Percentiles rank a stretch among this genome's conserved stretches.
These are phyloP conservation scores for Loxodes magnus DNA, from an alignment of 73 alveolate species.

Conservation along the genomic window DNA sequence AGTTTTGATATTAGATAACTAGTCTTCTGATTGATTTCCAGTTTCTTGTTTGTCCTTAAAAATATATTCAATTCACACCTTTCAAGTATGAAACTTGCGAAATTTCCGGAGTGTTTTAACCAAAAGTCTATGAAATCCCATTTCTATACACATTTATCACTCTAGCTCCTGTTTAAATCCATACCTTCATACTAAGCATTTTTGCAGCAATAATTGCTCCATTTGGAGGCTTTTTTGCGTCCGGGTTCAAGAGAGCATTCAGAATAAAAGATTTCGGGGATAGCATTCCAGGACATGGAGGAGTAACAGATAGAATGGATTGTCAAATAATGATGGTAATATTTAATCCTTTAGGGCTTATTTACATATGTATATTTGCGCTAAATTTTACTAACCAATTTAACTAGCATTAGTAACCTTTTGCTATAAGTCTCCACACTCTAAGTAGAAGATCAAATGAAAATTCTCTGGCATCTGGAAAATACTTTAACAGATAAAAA, in stretches of 20 bases:
- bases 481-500: no score
- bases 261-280: constrained; percentile 94
- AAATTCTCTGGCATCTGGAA: no score
- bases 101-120: background rate
- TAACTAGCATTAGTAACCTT: no score
- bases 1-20: background rate
- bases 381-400: no score
- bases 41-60: background rate
- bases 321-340: constrained; percentile 81
- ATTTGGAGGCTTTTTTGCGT: constrained; percentile 97
- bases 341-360: background rate
- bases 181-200: constrained; percentile 69
- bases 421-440: no score
- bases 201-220: constrained; percentile 91
- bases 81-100: background rate
- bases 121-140: background rate
- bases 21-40: background rate
- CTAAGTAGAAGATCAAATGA: no score
- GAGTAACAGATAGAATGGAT: constrained; percentile 96
- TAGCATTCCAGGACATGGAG: constrained; percentile 99
- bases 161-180: constrained; percentile 31
- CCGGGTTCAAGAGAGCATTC: constrained; percentile 95
- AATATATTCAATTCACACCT: background rate
- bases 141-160: background rate
- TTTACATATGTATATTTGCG: no score